phyloP scores from a whole-genome alignment of 2,329 filamentous ascomycete species.

The Colletotrichum graminicola region DNA sequence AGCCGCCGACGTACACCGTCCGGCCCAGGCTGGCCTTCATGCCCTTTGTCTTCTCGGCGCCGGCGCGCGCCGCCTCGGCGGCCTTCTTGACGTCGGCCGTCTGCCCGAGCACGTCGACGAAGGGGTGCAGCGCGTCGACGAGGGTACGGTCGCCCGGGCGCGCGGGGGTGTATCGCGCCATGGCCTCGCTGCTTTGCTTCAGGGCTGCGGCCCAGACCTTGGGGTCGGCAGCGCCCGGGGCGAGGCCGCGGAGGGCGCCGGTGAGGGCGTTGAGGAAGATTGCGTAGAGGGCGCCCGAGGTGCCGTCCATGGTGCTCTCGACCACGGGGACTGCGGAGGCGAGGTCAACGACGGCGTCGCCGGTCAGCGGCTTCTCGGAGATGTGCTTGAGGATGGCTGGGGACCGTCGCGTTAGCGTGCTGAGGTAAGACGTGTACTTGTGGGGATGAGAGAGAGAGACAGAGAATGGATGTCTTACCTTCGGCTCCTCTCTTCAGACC shows the following conservation, averaged over 20 bases:
- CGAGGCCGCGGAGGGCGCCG: constrained; percentile 65
- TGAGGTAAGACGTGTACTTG: not conserved
- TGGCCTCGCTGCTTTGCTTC: constrained; percentile 74
- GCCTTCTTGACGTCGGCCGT: constrained; percentile 78
- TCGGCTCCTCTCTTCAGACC: constrained; percentile 90
- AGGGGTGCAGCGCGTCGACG: constrained; percentile 90
- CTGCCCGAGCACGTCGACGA: constrained; percentile 77
- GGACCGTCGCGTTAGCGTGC: constrained; percentile 39
- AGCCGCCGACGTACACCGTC: constrained; percentile 81
- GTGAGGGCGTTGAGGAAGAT: constrained; percentile 93
- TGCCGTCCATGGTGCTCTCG: constrained; percentile 71
- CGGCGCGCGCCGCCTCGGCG: constrained; percentile 79
- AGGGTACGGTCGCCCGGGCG: constrained; percentile 90
- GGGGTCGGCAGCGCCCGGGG: constrained; percentile 55
- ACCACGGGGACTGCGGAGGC: constrained; percentile 66
- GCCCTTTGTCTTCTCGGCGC: constrained; percentile 86
- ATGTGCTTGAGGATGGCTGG: constrained; percentile 68
- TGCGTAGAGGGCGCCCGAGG: constrained; percentile 73
- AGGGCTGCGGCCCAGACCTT: constrained; percentile 74
- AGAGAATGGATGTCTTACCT: constrained; percentile 56
- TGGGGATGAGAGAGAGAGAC: too few species aligned
- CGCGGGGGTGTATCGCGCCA: constrained; percentile 90
- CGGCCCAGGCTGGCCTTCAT: constrained; percentile 92
- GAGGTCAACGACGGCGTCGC: constrained; percentile 66
- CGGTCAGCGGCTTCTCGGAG: constrained; percentile 57